Evolutionary conservation across 2,329 filamentous ascomycete genomes (phyloP).

Genomic region (Paecilomyces sp.): DNA sequence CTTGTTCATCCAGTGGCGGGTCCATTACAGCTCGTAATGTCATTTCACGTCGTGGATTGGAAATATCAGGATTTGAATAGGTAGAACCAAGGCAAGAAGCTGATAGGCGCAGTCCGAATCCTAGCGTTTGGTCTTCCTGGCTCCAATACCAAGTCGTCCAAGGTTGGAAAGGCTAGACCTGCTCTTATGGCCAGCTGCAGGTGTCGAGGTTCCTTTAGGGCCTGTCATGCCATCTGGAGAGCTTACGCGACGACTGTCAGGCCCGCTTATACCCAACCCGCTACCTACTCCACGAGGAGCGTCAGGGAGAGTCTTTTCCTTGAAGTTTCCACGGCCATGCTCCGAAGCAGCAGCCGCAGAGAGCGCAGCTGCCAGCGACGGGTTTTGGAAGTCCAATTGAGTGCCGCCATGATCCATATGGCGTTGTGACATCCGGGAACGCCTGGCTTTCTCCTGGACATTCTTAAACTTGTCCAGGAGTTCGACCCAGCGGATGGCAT

Average conservation of each 20-base stretch:
- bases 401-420: conserved; percentile 47
- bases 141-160: conserved; percentile 63
- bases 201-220: conserved; percentile 17
- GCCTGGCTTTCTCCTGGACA: conserved; percentile 78
- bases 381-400: conserved; percentile 32
- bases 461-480: conserved; percentile 89
- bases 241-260: conserved; percentile 46
- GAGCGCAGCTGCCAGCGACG: conserved; percentile 24
- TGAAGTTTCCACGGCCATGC: conserved; percentile 12
- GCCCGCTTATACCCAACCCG: conserved; percentile 31
- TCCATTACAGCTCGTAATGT: background rate
- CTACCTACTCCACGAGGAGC: conserved; percentile 20
- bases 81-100: conserved; percentile 17
- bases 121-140: conserved; percentile 45
- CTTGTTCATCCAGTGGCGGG: background rate
- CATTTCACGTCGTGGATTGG: background rate
- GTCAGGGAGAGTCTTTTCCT: conserved; percentile 28
- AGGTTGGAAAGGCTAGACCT: conserved; percentile 61
- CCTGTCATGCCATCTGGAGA: conserved; percentile 8
- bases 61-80: conserved; percentile 3
- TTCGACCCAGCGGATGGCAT: conserved; percentile 82
- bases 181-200: conserved; percentile 47
- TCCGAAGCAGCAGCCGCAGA: conserved; percentile 20
- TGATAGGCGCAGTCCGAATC: conserved; percentile 20
- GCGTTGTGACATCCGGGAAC: conserved; percentile 50